These are phyloP conservation scores for Chlamydomonas sp. DNA, from an alignment of 139 green algal genomes.

Conservation along the genomic window DNA sequence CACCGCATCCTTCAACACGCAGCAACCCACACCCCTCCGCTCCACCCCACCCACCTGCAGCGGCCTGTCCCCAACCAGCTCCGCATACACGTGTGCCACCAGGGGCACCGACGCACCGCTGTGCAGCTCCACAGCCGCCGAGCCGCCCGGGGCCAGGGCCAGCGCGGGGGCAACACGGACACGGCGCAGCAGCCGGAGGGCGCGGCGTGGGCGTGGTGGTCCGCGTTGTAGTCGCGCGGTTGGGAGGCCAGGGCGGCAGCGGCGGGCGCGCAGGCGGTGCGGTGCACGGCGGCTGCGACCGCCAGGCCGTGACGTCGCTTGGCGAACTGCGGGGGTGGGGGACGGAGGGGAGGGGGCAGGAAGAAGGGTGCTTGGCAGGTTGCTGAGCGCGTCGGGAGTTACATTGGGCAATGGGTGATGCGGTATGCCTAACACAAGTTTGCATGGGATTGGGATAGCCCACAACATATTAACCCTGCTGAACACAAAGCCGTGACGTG, in stretches of 20 bases:
- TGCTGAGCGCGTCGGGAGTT: not conserved
- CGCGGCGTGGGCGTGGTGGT: not conserved
- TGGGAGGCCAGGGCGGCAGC: not conserved
- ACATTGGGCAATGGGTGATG: too few species aligned
- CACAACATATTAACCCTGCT: too few species aligned
- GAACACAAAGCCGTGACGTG: too few species aligned
- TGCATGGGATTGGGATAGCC: too few species aligned
- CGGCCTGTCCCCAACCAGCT: not conserved
- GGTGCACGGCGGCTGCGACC: not conserved
- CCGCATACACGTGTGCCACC: not conserved
- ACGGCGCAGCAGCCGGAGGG: not conserved
- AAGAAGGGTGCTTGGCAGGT: not conserved
- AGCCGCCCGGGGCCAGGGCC: not conserved
- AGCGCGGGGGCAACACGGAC: not conserved
- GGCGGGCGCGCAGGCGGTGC: not conserved
- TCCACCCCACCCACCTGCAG: too few species aligned
- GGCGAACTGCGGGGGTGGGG: not conserved
- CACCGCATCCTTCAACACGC: too few species aligned
- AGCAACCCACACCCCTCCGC: too few species aligned
- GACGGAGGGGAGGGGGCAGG: not conserved
- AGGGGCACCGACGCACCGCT: not conserved
- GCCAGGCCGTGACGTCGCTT: constrained; percentile 27
- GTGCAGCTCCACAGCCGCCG: not conserved
- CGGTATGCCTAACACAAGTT: too few species aligned
- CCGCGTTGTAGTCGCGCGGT: not conserved